Evolutionary conservation across 352 stramenopile species (phyloP), one percentile per base, ranked within the genome.

Genomic region (Aphanomyces cochlioides): DNA sequence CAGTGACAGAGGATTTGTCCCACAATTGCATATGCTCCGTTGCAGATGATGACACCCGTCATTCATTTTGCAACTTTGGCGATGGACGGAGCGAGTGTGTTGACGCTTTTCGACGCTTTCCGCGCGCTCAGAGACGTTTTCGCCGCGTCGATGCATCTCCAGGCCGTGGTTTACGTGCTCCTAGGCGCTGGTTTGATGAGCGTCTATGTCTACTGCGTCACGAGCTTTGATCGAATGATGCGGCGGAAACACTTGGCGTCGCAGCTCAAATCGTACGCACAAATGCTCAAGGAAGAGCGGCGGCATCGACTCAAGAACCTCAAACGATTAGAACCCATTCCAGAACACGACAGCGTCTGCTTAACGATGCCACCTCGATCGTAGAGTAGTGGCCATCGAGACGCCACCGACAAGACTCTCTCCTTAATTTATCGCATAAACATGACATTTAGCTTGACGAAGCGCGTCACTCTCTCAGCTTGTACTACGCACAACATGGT

Each of bases 201-300:
- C 54, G 54, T 61, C 7, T 61, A 61, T 37, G 54, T 61, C 10
- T 61, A 61, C 54, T 7, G 39, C 15, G 54, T 61, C 54, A 41
- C 54, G 19, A 19, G 54, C 19, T 19, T 61, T 13, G 54, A 61
- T 37, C 19, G 34, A 17, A 41, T 61, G 54, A 61, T 61, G 54
- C 54, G 28, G 12, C 54, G 54, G 5, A 61, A 61, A 37, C 54
- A 41, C 12, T 61, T 61, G 12, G 34, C 54, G 1, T 28, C 39
- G 28, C 54, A 37, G 19, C 19, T 61, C 10, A 37, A 7, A 6
- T 21, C 21, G 54, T 61, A 61, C 21, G 54, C 19, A 13, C 54
- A 39, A 37, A 12, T 6, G 13, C 15, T 39, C 28, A 28, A 37
- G 8, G 54, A 61, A 39, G 54, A 61, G 17, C 54, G 54, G 21